These are phyloP conservation scores for Malus fusca DNA, from an alignment of 306 rosid genomes.

Conservation along the genomic window DNA sequence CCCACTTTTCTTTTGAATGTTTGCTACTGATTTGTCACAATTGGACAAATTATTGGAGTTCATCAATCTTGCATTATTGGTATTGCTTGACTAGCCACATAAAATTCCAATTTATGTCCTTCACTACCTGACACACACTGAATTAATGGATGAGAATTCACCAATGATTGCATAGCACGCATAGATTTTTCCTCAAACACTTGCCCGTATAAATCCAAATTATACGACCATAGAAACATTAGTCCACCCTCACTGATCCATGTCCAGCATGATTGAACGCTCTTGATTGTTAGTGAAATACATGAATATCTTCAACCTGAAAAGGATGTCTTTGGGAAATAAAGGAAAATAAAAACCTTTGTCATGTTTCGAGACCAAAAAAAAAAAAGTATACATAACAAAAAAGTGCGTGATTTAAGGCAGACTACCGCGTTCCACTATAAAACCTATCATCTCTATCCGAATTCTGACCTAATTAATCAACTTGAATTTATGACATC, in stretches of 20 bases:
- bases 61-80: conserved; percentile 6
- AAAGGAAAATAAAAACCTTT: neutral
- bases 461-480: too few species aligned
- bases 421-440: too few species aligned
- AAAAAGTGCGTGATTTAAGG: too few species aligned
- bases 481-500: neutral
- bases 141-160: neutral
- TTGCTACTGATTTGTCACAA: neutral
- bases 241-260: neutral
- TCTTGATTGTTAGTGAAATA: neutral
- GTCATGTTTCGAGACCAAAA: neutral
- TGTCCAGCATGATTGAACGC: neutral
- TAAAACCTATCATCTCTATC: too few species aligned
- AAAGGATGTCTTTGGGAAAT: neutral
- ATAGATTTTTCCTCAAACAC: neutral
- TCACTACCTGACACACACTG: neutral
- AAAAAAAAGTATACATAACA: too few species aligned
- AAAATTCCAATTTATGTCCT: neutral
- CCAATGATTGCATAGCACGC: neutral
- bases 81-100: neutral
- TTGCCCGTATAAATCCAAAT: neutral
- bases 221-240: neutral
- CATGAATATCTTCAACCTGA: neutral
- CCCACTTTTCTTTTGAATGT: neutral
- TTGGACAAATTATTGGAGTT: neutral